phyloP scores from a whole-genome alignment of 352 stramenopile genomes.

The Pythium sp. region DNA sequence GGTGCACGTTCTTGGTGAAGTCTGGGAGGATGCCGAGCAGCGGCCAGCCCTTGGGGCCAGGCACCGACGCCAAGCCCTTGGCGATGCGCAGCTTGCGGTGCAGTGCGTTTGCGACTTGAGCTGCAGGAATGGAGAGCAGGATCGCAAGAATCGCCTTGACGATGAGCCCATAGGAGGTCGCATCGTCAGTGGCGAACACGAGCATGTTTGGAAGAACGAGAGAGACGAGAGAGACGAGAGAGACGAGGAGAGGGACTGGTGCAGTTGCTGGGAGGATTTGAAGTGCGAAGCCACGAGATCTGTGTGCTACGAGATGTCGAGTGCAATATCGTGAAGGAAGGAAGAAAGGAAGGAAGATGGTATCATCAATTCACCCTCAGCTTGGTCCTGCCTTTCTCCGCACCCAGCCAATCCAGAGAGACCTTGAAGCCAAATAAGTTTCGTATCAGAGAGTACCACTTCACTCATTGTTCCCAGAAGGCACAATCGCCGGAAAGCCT shows the following conservation, averaged over 20 bases:
- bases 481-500: neutral
- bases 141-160: conserved; percentile 4
- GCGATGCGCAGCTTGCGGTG: neutral
- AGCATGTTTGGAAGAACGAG: neutral
- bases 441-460: neutral
- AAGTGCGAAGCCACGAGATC: neutral
- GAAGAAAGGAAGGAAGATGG: neutral
- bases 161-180: neutral
- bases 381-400: neutral
- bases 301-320: neutral
- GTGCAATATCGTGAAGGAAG: neutral
- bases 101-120: neutral
- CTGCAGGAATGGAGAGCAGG: neutral
- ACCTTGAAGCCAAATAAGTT: neutral
- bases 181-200: neutral
- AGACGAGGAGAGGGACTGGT: neutral
- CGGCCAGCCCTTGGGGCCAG: neutral
- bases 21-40: neutral
- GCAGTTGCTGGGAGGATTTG: neutral
- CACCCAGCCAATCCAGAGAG: too few relatives aligned
- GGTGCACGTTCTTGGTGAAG: neutral
- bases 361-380: neutral
- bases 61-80: neutral
- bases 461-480: neutral
- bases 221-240: too few relatives aligned